Evolutionary conservation across 192 early-diverging fungal genomes (phyloP), one percentile per base, ranked within the genome.

Genomic region (Coemansia sp.): DNA sequence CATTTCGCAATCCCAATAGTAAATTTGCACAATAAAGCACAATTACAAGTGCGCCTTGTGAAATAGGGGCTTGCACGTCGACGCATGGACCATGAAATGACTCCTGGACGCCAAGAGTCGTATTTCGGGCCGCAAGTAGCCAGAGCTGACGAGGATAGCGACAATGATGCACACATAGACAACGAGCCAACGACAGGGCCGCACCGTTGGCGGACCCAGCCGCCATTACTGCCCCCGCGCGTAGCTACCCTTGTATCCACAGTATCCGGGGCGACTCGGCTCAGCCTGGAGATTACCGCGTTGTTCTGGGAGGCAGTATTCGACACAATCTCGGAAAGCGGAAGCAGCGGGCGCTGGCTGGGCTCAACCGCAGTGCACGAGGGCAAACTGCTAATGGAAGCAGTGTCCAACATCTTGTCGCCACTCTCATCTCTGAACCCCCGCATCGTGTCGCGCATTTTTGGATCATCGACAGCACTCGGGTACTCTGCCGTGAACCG

Each of bases 221-320:
- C 77, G 31, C 77, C 77, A 26, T 51, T 80, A 48, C 64, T 80
- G 60, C 77, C 77, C 1, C 71, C 69, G 34, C 63, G 68, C 8
- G 58, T 80, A 64, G 77, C 77, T 17, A 66, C 60, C 31, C 62
- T 80, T 25, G 77, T 80, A 14, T 80, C 77, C 17, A 66, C 68
- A 23, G 55, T 74, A 14, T 80, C 71, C 2, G 71, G 71, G 40
- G 77, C 68, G 7, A 80, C 77, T 5, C 59, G 77, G 15, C 65
- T 80, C 47, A 80, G 77, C 26, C 68, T 80, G 20, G 77, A 80
- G 57, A 74, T 80, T 59, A 71, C 71, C 0, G 51, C 68, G 48
- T 61, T 80, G 38, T 80, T 72, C 63, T 80, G 77, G 77, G 77
- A 74, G 31, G 71, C 77, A 3, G 68, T 80, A 14, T 80, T 80